phyloP scores from a whole-genome alignment of 768 basidiomycete genomes.

The Kockovaella imperatae region DNA sequence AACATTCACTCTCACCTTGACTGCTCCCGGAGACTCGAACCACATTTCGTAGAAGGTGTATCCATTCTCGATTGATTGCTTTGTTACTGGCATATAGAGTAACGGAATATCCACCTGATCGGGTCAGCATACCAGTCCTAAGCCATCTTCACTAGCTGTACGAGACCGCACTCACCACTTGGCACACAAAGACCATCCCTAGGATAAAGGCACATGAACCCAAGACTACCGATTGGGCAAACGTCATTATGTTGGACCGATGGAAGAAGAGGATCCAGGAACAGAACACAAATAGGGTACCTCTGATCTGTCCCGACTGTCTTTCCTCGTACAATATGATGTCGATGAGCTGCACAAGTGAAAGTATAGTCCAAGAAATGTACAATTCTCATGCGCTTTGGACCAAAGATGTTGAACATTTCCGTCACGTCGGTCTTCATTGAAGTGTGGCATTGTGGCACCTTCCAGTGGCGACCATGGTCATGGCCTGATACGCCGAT shows the following conservation, averaged over 20 bases:
- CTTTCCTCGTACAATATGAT: too few relatives aligned
- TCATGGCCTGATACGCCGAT: too few relatives aligned
- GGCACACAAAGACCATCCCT: slow-evolving; percentile 51
- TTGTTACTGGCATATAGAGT: slow-evolving; percentile 60
- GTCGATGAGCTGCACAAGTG: too few relatives aligned
- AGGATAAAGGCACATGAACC: slow-evolving; percentile 83
- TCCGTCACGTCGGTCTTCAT: too few relatives aligned
- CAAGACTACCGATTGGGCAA: slow-evolving; percentile 79
- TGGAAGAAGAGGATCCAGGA: too few relatives aligned
- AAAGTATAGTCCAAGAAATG: too few relatives aligned
- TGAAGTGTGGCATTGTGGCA: too few relatives aligned
- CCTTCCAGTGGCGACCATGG: too few relatives aligned
- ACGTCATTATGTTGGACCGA: slow-evolving; percentile 66
- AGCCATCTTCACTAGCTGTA: background rate
- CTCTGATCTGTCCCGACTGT: too few relatives aligned
- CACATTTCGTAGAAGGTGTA: slow-evolving; percentile 88
- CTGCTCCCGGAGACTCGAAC: slow-evolving; percentile 83
- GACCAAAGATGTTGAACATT: too few relatives aligned
- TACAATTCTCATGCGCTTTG: too few relatives aligned
- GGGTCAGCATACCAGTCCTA: background rate
- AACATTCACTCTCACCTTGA: slow-evolving; percentile 58
- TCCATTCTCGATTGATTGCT: slow-evolving; percentile 63
- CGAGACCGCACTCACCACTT: slow-evolving; percentile 30
- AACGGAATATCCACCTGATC: slow-evolving; percentile 82
- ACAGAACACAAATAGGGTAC: too few relatives aligned